Conservation (phyloP, 78 protist species). For the Chrysochromulina tobinii region DNA sequence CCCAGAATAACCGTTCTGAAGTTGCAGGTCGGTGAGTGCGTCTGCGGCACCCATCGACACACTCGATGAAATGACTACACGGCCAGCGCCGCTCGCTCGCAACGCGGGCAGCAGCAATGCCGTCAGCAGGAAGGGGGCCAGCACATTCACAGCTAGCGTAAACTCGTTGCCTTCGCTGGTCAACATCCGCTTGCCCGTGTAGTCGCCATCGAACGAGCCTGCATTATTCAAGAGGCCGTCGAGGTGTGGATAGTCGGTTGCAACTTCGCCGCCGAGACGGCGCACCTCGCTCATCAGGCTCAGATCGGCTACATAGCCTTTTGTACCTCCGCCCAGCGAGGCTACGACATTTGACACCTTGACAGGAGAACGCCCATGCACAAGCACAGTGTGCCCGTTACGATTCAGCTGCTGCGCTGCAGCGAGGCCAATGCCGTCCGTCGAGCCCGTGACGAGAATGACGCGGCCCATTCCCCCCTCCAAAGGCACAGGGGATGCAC, state of each 20-base stretch:
- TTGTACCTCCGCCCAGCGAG: not conserved
- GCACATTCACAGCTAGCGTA: not conserved
- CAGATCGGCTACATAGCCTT: not conserved
- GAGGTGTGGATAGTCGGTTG: not conserved
- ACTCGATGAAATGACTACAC: not conserved
- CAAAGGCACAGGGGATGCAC: no score
- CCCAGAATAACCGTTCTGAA: not conserved
- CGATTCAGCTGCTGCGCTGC: not conserved
- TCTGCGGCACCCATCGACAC: not conserved
- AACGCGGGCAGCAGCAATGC: not conserved
- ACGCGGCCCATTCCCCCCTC: no score
- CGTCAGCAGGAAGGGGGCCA: slow-evolving; percentile 5
- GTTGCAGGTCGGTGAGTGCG: not conserved
- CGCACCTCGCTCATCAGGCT: not conserved
- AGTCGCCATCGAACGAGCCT: slow-evolving; percentile 16
- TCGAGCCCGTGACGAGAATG: not conserved
- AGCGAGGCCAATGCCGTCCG: not conserved
- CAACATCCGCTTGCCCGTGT: not conserved
- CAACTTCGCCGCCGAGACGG: not conserved
- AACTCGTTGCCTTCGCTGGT: slow-evolving; percentile 1
- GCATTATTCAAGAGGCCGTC: slow-evolving; percentile 12
- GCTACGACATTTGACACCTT: not conserved
- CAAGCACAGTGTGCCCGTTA: not conserved
- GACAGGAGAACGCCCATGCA: not conserved
- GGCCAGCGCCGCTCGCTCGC: not conserved